A percentile compares a stretch with the other conserved stretches of the same genome.
These are phyloP conservation scores for Teunomyces aglyptinius DNA, from an alignment of 805 yeast species.

Conservation along the genomic window DNA sequence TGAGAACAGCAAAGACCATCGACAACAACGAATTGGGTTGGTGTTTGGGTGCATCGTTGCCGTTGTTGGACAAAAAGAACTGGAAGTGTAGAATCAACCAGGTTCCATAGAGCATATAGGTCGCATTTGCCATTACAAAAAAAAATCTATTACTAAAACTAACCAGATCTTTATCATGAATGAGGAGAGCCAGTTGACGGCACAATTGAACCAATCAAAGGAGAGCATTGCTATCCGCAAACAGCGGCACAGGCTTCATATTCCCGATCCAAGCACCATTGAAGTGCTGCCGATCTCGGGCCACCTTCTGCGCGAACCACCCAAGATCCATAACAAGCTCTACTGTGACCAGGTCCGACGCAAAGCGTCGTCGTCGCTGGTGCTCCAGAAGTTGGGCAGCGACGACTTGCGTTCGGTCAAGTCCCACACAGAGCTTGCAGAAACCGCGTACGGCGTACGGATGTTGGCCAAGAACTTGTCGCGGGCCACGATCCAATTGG, in stretches of 20 bases:
- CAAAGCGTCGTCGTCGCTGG: slow-evolving; percentile 7
- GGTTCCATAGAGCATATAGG: not conserved
- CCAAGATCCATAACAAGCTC: slow-evolving; percentile 31
- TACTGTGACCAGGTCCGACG: slow-evolving; percentile 22
- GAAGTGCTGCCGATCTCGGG: no score
- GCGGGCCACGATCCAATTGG: slow-evolving; percentile 68
- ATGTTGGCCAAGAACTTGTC: slow-evolving; percentile 69
- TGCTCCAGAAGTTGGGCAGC: slow-evolving; percentile 9
- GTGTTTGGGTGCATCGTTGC: slow-evolving; percentile 98
- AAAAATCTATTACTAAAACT: no score
- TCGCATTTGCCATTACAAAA: not conserved
- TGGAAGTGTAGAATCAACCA: slow-evolving; percentile 61
- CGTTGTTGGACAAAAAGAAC: slow-evolving; percentile 63
- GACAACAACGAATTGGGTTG: slow-evolving; percentile 92
- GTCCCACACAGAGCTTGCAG: slow-evolving; percentile 73
- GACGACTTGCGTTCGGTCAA: slow-evolving; percentile 54
- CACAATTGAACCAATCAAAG: not conserved
- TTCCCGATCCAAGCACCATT: not conserved
- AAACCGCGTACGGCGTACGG: slow-evolving; percentile 79
- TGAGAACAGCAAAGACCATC: slow-evolving; percentile 88
- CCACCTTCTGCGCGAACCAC: slow-evolving; percentile 11
- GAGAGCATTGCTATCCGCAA: not conserved
- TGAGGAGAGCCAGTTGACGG: slow-evolving; percentile 1
- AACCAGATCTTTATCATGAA: not conserved
- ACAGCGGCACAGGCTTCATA: not conserved